Conservation (phyloP, 495 filamentous ascomycete species). For the Aspergillus sclerotioniger region DNA sequence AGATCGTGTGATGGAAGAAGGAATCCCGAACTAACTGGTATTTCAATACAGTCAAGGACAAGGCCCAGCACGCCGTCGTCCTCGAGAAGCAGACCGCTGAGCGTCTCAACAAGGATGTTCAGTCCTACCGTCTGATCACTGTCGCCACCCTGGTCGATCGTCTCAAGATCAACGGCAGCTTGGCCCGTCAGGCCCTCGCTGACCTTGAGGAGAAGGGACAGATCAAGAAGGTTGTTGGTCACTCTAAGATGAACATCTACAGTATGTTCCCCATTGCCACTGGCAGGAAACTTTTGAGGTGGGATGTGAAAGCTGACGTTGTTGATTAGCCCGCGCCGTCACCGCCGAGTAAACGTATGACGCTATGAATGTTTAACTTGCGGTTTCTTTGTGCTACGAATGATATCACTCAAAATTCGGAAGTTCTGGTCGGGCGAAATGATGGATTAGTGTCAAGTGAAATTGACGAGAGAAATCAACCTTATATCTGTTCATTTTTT, state of each 20-base stretch:
- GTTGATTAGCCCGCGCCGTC: conserved; percentile 43
- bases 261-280: conserved; percentile 49
- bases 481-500: conserved; percentile 2
- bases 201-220: conserved; percentile 97
- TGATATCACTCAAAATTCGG: conserved; percentile 44
- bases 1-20: conserved; percentile 6
- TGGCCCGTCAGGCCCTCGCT: conserved; percentile 83
- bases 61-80: conserved; percentile 93
- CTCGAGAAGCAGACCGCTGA: conserved; percentile 67
- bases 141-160: conserved; percentile 97
- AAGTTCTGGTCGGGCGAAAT: conserved; percentile 41
- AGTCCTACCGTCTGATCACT: conserved; percentile 99
- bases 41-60: conserved; percentile 97
- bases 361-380: conserved; percentile 36
- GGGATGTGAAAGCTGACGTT: not conserved
- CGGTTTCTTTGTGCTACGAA: conserved; percentile 45
- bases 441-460: conserved; percentile 34
- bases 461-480: conserved; percentile 6
- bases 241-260: conserved; percentile 98
- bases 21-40: no score
- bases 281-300: not conserved
- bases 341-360: conserved; percentile 50
- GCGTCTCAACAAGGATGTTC: conserved; percentile 92
- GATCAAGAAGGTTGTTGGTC: conserved; percentile 97
- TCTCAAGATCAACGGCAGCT: conserved; percentile 99